phyloP scores from a whole-genome alignment of 139 green algal genomes.

The Auxenochlorella pyrenoidosa region DNA sequence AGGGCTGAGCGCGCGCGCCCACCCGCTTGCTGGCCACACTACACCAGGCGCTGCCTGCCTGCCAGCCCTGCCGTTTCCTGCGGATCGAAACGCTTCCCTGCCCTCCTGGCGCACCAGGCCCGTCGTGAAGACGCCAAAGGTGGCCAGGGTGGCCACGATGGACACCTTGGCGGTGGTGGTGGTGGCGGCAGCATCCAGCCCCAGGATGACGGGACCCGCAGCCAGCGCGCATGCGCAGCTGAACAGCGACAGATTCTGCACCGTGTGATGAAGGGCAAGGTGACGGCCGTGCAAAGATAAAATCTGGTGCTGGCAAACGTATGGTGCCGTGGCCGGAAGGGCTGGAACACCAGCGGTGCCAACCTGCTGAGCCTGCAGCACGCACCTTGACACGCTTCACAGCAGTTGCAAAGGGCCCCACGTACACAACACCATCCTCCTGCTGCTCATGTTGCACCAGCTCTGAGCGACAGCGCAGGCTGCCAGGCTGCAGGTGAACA shows the following conservation, averaged over 20 bases:
- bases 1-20: too few relatives aligned
- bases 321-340: not conserved
- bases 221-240: constrained; percentile 53
- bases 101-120: constrained; percentile 34
- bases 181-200: constrained; percentile 10
- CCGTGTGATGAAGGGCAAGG: not conserved
- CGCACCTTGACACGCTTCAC: constrained; percentile 40
- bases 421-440: constrained; percentile 1
- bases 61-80: too few relatives aligned
- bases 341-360: not conserved
- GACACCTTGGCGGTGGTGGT: constrained; percentile 44
- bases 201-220: constrained; percentile 53
- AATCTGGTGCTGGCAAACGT: not conserved
- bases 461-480: constrained; percentile 19
- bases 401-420: constrained; percentile 26
- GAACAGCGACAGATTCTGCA: constrained; percentile 61
- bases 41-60: too few relatives aligned
- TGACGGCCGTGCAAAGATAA: too few relatives aligned
- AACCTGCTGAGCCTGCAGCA: not conserved
- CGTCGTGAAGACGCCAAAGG: constrained; percentile 64
- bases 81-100: not conserved
- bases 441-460: not conserved
- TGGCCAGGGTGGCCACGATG: constrained; percentile 49
- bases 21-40: too few relatives aligned
- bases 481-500: not conserved